Base-by-base conservation (phyloP, 73 alveolate genomes). In the Blepharisma stoltei region DNA sequence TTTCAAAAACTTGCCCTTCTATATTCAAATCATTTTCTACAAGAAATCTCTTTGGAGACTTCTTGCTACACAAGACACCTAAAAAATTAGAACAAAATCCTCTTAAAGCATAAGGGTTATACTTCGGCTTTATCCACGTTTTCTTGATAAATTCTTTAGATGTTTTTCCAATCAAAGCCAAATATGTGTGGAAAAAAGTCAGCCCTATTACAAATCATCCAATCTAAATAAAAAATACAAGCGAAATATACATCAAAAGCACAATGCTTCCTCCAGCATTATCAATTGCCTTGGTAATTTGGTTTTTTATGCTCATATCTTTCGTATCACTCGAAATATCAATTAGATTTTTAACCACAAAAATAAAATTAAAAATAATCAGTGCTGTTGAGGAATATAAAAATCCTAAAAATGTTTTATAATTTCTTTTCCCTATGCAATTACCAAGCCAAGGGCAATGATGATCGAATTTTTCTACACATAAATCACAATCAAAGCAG, bases 371-470 rank as follows among this genome's bases (percentile, higher is more conserved):
- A 60, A 20, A 60, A 25, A n/a, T 14, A 20, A 54, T 14, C 76
- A 71, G 38, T 7, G 41, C 37, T 20, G 18, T 18, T 6, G 81
- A 6, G 32, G 70, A 43, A 6, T 55, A 52, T 8, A 83, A 23
- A 60, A 83, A 83, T 3, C 70, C 50, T n/a, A 83, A 50, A 45
- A 89, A 78, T 69, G 66, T 69, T 75, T 78, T 83, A 50, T 83
- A 75, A 83, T 92, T 92, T 7, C 83, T 70, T 55, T 81, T 78
- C 41, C 98, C 98, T 6, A 92, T 83, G 49, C 98, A 92, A 83
- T 86, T 92, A 0, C 91, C 94, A 14, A 92, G 88, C 77, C 87
- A 92, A 21, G 92, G 94, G 70, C 97, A 92, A 77, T 92, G 98
- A 75, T 90, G 94, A 85, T 90, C 95, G 71, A 79, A 87, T 66